Evolutionary conservation across 805 yeast genomes (phyloP).

Genomic region (Diddensiella caesifluorescens): DNA sequence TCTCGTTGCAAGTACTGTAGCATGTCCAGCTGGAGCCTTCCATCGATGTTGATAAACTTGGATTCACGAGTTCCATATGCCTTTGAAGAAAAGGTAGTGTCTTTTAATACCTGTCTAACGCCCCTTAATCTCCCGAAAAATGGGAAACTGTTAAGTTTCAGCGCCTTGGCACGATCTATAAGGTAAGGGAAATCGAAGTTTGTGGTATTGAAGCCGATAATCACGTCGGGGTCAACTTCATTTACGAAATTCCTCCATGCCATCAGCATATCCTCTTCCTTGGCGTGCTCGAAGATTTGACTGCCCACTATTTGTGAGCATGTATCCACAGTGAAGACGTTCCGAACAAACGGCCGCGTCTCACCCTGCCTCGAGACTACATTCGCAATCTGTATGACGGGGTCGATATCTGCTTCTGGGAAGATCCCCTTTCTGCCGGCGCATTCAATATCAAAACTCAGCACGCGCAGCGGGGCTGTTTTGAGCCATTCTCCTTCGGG

Average conservation of each 20-base stretch:
- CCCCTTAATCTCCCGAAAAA: constrained; percentile 73
- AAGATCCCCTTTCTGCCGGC: constrained; percentile 96
- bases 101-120: constrained; percentile 72
- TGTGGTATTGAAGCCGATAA: constrained; percentile 91
- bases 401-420: constrained; percentile 90
- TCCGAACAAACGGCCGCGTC: constrained; percentile 77
- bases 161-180: constrained; percentile 76
- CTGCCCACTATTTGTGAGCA: constrained; percentile 94
- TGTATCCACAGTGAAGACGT: constrained; percentile 87
- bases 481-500: constrained; percentile 92
- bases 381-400: constrained; percentile 95
- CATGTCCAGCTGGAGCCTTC: constrained; percentile 90
- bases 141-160: constrained; percentile 65
- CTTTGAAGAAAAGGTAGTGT: constrained; percentile 80
- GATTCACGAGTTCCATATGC: constrained; percentile 97
- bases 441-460: constrained; percentile 97
- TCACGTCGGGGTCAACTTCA: constrained; percentile 88
- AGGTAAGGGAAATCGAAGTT: constrained; percentile 95
- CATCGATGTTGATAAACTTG: constrained; percentile 87
- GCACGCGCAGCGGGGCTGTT: constrained; percentile 87
- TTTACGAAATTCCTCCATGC: constrained; percentile 84
- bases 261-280: constrained; percentile 76
- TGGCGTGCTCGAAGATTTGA: constrained; percentile 68
- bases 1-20: constrained; percentile 92
- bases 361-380: constrained; percentile 85